Conservation (phyloP, 1,284 basidiomycete species). For the Rhizoctonia solani region DNA sequence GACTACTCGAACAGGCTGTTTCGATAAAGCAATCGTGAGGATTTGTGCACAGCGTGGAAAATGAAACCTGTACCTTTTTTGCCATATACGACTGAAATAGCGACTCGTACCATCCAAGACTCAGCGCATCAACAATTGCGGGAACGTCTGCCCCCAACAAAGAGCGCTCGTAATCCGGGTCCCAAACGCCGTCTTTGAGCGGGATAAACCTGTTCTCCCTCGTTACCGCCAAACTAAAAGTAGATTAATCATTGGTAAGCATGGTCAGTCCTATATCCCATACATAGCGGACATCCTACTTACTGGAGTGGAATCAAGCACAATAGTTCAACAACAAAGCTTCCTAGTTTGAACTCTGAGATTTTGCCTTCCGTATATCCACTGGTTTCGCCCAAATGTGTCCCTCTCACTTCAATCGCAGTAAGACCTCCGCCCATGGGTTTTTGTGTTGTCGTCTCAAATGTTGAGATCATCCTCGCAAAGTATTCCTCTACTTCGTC, state of each 20-base stretch:
- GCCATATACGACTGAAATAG: conserved; percentile 66
- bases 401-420: conserved; percentile 43
- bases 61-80: conserved; percentile 50
- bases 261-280: background rate
- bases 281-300: background rate
- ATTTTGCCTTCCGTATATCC: background rate
- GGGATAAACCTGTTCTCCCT: conserved; percentile 65
- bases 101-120: conserved; percentile 69
- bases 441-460: conserved; percentile 57
- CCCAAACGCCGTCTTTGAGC: conserved; percentile 62
- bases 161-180: conserved; percentile 55
- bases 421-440: conserved; percentile 54
- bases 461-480: conserved; percentile 51
- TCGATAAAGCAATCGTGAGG: background rate
- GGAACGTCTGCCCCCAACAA: conserved; percentile 63
- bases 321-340: conserved; percentile 34
- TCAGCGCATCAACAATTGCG: conserved; percentile 57
- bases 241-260: background rate
- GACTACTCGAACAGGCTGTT: conserved; percentile 60
- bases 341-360: conserved; percentile 30
- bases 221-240: conserved; percentile 52
- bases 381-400: background rate
- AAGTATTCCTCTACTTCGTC: conserved; percentile 52
- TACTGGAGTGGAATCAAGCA: conserved; percentile 38
- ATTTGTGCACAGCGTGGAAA: background rate